phyloP scores from a whole-genome alignment of 495 filamentous ascomycete species.

The Cenococcum geophilum region DNA sequence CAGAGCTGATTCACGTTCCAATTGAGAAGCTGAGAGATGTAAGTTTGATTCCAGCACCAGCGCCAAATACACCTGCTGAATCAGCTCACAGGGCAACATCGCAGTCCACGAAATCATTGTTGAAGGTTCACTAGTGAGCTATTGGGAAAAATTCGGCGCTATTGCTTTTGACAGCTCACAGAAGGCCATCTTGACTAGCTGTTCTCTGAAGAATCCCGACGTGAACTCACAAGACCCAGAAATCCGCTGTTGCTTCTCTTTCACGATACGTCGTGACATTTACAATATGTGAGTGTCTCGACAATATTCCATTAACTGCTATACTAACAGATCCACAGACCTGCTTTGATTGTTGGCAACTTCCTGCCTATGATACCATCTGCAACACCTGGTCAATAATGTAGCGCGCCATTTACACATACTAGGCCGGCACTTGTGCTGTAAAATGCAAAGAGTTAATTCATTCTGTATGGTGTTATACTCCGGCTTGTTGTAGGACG shows the following conservation, averaged over 20 bases:
- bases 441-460: background rate
- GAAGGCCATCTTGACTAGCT: conserved; percentile 93
- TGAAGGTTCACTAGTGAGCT: conserved; percentile 88
- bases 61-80: background rate
- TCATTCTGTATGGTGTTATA: conserved; percentile 2
- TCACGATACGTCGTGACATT: conserved; percentile 87
- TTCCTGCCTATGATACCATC: conserved; percentile 59
- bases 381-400: background rate
- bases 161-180: conserved; percentile 96
- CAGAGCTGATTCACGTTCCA: conserved; percentile 87
- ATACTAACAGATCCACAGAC: conserved; percentile 48
- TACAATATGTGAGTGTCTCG: conserved; percentile 82
- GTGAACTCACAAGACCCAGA: conserved; percentile 62
- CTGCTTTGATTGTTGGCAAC: conserved; percentile 91
- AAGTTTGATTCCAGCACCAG: conserved; percentile 36
- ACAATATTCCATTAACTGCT: background rate
- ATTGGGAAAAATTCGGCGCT: conserved; percentile 99
- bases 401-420: background rate
- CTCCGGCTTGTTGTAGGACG: background rate
- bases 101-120: conserved; percentile 92
- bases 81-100: conserved; percentile 66
- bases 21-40: conserved; percentile 89
- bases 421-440: conserved; percentile 1
- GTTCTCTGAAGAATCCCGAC: conserved; percentile 80
- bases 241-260: conserved; percentile 94